Evolutionary conservation across 305 asterid genomes (phyloP).

Genomic region (Fraxinus greggii): DNA sequence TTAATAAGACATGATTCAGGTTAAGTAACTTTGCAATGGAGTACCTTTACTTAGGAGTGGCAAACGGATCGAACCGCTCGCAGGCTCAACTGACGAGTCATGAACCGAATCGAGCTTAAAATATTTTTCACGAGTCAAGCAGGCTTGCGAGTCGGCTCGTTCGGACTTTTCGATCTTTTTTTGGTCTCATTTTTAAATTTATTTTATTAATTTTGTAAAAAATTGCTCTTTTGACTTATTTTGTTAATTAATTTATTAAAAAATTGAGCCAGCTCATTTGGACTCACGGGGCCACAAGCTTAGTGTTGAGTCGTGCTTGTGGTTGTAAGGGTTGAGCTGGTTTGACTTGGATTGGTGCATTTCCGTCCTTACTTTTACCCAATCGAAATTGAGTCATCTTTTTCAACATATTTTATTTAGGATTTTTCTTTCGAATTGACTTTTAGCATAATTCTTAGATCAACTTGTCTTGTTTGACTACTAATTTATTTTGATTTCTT

Average conservation of each 20-base stretch:
- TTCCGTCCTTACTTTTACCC: background rate
- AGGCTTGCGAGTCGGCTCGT: no score
- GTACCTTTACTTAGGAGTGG: background rate
- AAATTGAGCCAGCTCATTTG: background rate
- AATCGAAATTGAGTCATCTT: no score
- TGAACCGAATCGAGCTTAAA: no score
- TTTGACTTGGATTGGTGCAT: background rate
- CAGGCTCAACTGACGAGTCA: background rate
- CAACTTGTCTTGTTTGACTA: background rate
- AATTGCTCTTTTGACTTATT: background rate
- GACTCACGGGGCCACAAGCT: background rate
- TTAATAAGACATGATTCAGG: background rate
- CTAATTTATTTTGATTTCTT: background rate
- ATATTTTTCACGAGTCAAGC: background rate
- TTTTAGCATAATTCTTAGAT: background rate
- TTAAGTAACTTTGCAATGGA: background rate
- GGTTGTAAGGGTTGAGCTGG: background rate
- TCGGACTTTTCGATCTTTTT: no score
- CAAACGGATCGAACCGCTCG: background rate
- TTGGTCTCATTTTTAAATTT: no score
- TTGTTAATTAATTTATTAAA: background rate
- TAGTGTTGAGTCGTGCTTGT: no score
- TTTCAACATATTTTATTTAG: background rate
- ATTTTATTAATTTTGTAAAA: no score
- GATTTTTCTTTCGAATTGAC: background rate